These are phyloP conservation scores for Pseudogymnoascus sp. DNA, from an alignment of 2,329 filamentous ascomycete species.

Conservation along the genomic window DNA sequence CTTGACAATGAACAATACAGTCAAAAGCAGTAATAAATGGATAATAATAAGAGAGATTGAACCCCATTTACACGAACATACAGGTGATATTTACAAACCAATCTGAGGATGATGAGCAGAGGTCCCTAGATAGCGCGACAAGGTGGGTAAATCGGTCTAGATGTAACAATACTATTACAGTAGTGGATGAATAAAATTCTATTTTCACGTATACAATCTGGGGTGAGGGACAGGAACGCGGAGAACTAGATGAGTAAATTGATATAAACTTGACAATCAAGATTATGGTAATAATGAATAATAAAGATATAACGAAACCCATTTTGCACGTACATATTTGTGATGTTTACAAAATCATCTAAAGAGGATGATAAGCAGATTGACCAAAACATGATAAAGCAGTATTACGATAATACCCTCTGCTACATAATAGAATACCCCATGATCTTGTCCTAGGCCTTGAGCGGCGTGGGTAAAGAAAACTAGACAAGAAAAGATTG, in stretches of 20 bases:
- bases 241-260: background rate
- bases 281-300: background rate
- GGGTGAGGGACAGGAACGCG: too few species aligned
- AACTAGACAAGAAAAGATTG: background rate
- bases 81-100: background rate
- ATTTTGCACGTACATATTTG: background rate
- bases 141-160: too few species aligned
- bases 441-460: background rate
- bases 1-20: background rate
- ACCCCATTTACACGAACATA: background rate
- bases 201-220: too few species aligned
- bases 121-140: too few species aligned
- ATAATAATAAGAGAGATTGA: background rate
- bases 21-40: background rate
- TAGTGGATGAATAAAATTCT: too few species aligned
- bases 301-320: background rate
- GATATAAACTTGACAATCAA: background rate
- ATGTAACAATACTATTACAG: too few species aligned
- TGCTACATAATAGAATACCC: background rate
- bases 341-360: background rate
- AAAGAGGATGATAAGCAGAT: background rate
- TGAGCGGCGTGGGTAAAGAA: background rate
- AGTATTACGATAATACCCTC: background rate
- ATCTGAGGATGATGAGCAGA: too few species aligned
- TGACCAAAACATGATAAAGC: background rate